Conservation (phyloP, 163 green algal species). For the Scenedesmus sp. region DNA sequence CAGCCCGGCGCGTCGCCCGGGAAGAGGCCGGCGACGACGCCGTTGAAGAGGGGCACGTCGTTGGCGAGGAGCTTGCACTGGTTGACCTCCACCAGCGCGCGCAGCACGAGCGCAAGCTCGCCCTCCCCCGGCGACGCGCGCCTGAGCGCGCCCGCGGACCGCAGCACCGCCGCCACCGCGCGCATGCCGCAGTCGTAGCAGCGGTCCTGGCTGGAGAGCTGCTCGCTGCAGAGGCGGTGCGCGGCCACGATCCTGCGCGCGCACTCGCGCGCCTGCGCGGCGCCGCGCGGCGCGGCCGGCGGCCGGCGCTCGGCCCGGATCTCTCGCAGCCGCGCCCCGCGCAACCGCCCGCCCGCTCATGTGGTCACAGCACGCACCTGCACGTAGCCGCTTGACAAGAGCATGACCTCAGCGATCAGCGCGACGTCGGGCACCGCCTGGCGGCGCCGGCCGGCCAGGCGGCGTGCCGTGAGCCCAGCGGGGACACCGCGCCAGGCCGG, state of each 20-base stretch:
- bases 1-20: slow-evolving; percentile 68
- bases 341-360: no score
- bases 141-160: slow-evolving; percentile 80
- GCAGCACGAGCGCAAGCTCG: slow-evolving; percentile 84
- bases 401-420: slow-evolving; percentile 81
- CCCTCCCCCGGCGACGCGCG: slow-evolving; percentile 71
- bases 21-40: slow-evolving; percentile 83
- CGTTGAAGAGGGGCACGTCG: slow-evolving; percentile 85
- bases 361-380: slow-evolving; percentile 11
- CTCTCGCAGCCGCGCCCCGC: no score
- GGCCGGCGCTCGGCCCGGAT: no score
- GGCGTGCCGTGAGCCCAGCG: no score
- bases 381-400: slow-evolving; percentile 70
- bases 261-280: slow-evolving; percentile 63
- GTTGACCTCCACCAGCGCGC: slow-evolving; percentile 87
- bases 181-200: slow-evolving; percentile 86
- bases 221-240: slow-evolving; percentile 80
- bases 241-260: slow-evolving; percentile 84
- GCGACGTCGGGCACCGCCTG: slow-evolving; percentile 75
- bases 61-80: slow-evolving; percentile 86
- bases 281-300: no score
- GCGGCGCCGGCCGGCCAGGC: no score
- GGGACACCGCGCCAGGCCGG: no score
- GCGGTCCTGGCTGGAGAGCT: slow-evolving; percentile 82
- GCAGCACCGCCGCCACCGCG: slow-evolving; percentile 83